A percentile compares a stretch with the other conserved stretches of the same genome.
These are phyloP conservation scores for Penicillium hesseltinei DNA, from an alignment of 2,329 filamentous ascomycete genomes.

Conservation along the genomic window DNA sequence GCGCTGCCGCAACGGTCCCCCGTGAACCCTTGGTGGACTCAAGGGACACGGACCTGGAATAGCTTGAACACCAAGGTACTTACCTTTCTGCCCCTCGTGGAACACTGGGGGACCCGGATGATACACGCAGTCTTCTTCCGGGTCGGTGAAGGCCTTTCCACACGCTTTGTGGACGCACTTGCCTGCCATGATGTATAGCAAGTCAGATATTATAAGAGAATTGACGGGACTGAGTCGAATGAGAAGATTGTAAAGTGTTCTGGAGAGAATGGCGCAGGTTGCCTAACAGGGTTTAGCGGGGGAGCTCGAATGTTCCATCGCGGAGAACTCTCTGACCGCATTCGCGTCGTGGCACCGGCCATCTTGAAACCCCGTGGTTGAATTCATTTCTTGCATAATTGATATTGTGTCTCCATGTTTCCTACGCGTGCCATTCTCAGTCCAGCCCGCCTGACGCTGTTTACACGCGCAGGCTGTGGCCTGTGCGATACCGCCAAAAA, in stretches of 20 bases:
- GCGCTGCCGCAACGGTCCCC: conserved; percentile 5
- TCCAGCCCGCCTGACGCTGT: conserved; percentile 54
- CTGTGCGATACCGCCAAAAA: conserved; percentile 62
- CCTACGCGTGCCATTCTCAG: conserved; percentile 31
- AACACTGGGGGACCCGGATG: conserved; percentile 93
- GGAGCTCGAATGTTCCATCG: conserved; percentile 44
- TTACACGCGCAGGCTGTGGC: conserved; percentile 59
- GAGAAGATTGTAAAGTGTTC: conserved; percentile 3
- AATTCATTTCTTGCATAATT: not conserved
- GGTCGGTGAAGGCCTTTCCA: conserved; percentile 79
- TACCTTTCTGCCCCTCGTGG: conserved; percentile 98
- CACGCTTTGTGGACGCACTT: conserved; percentile 98
- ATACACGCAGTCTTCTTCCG: conserved; percentile 81
- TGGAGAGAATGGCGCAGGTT: conserved; percentile 12
- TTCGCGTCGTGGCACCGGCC: conserved; percentile 1
- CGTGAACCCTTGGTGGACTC: conserved; percentile 12
- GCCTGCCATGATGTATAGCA: conserved; percentile 32
- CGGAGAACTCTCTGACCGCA: conserved; percentile 16
- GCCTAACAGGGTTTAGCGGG: conserved; percentile 36
- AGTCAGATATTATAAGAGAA: not conserved
- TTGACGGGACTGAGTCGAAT: not conserved
- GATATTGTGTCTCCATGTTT: conserved; percentile 25
- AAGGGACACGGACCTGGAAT: conserved; percentile 13
- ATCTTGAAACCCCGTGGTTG: not conserved
- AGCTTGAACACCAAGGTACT: conserved; percentile 33